Evolutionary conservation across 192 early-diverging fungal species (phyloP), one percentile per base, ranked within the genome.

Genomic region (Entrophospora sp.): DNA sequence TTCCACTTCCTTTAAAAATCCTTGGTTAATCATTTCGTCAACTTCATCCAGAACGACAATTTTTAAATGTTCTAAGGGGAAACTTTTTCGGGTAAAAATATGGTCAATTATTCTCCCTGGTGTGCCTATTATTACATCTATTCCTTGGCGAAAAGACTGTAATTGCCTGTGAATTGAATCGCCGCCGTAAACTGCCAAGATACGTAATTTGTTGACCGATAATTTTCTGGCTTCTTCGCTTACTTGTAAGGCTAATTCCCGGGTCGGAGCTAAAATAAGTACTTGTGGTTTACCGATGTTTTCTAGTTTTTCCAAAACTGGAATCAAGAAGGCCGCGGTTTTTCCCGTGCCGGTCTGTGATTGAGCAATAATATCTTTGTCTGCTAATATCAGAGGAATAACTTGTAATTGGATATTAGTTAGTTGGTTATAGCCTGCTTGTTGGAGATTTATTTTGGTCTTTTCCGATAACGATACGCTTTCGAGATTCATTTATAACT

Each of bases 11-110:
- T 89, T 84, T 68, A 97, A 91, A 76, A 96, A 96, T 35, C 92
- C 94, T 63, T 86, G 83, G 66, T 99, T 94, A 63, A 98, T 77
- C 96, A 96, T 98, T 62, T 94, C 88, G 79, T 98, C 96, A 38
- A 93, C 95, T 66, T 97, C 95, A 69, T 99, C 95, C 45, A 97
- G 77, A 7, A 99, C 95, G n/a, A n/a, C n/a, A n/a, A n/a, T n/a
- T n/a, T n/a, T n/a, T n/a, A n/a, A n/a, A n/a, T n/a, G n/a, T n/a
- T n/a, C n/a, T n/a, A n/a, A n/a, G n/a, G n/a, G n/a, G n/a, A n/a
- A n/a, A n/a, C n/a, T n/a, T n/a, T n/a, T n/a, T n/a, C n/a, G n/a
- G n/a, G n/a, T n/a, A n/a, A 69, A 97, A 74, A 69, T 88, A 99
- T 1, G 83, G 81, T 99, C 97, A 36, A 98, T 79, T 68, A 99